Conservation (phyloP, 768 basidiomycete species). For the Sporobolomyces phaffii region DNA sequence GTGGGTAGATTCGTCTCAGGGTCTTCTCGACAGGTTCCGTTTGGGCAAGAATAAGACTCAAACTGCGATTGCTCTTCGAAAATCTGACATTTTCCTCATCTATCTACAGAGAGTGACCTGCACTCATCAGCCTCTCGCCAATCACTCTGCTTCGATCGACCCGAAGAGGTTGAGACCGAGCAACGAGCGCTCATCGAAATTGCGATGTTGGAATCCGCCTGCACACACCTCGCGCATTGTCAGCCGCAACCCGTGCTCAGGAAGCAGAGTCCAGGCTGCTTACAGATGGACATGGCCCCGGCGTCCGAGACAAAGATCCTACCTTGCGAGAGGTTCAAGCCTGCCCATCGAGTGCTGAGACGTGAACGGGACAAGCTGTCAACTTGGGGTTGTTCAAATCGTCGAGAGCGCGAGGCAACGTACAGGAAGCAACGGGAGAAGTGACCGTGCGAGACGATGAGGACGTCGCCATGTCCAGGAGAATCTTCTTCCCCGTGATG, state of each 20-base stretch:
- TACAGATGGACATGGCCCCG: slow-evolving; percentile 25
- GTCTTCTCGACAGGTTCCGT: too few relatives aligned
- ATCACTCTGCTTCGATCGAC: background rate
- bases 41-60: too few relatives aligned
- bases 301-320: slow-evolving; percentile 35
- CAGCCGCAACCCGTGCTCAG: too few relatives aligned
- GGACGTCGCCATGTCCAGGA: slow-evolving; percentile 64
- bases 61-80: too few relatives aligned
- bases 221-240: background rate
- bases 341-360: slow-evolving; percentile 77
- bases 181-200: slow-evolving; percentile 26
- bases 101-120: too few relatives aligned
- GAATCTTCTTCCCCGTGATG: slow-evolving; percentile 69
- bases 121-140: too few relatives aligned
- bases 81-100: too few relatives aligned
- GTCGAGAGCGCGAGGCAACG: background rate
- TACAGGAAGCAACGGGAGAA: slow-evolving; percentile 48
- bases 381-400: background rate
- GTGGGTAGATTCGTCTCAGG: too few relatives aligned
- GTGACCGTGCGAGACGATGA: slow-evolving; percentile 81
- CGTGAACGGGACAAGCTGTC: slow-evolving; percentile 50
- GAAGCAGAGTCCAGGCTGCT: background rate
- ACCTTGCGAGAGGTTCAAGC: slow-evolving; percentile 55
- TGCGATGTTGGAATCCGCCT: slow-evolving; percentile 32
- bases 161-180: slow-evolving; percentile 26